Evolutionary conservation across 345 rosid species (phyloP), one percentile per base, ranked within the genome.

Genomic region (Linum lewisii): DNA sequence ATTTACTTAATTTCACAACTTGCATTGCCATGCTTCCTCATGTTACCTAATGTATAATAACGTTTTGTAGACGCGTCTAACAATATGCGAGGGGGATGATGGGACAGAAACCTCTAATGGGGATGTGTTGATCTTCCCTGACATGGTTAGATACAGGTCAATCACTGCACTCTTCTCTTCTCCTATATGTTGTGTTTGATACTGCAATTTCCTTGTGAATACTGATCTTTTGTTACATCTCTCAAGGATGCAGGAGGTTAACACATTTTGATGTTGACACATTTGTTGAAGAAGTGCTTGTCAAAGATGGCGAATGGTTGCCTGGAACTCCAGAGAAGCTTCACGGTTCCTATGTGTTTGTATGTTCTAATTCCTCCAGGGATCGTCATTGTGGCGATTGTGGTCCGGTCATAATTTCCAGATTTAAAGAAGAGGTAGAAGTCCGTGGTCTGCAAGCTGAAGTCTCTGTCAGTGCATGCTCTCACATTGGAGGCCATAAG

Each of bases 221-320:
- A 21, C 68, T 58, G 69, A 49, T 56, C 60, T 50, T 50, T n/a
- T 58, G 66, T 63, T 66, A 21, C 53, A 60, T 42, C 51, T 44
- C 8, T 21, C 21, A 58, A 65, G n/a, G 51, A 86, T n/a, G n/a
- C n/a, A 65, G n/a, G 51, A 86, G 97, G 77, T 78, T 93, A 77
- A 93, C 99, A 19, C 99, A 93, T 79, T 93, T 93, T 71, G 99
- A 93, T 64, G 99, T 93, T 10, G 99, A 93, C 63, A 93, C 95
- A 23, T 93, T 93, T 75, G 95, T 89, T 7, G 99, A 93, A 68
- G 97, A 89, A 79, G 97, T 93, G 50, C 99, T 93, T 47, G 97
- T 89, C 62, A 89, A 93, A 74, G 82, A 89, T 70, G 82, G 88
- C 51, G 95, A 85, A 77, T 89, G 97, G 97, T 73, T 81, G 55